Conservation (phyloP, 1,139 yeast genomes). For the Saccharomyces uvarum region DNA sequence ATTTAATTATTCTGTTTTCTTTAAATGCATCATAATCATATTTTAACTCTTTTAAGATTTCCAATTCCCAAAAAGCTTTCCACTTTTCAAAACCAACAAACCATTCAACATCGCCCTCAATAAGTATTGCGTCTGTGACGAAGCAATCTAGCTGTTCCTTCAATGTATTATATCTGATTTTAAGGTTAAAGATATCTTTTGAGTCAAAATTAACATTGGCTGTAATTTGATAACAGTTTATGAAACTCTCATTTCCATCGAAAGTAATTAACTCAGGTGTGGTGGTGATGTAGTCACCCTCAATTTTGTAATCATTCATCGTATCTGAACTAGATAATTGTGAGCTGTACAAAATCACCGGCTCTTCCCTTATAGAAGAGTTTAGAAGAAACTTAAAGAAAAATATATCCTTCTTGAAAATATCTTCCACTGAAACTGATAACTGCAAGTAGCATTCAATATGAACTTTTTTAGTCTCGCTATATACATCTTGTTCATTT, state of each 20-base stretch:
- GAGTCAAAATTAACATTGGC: constrained; percentile 12
- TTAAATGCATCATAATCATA: constrained; percentile 21
- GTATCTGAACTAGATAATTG: constrained; percentile 9
- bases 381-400: constrained; percentile 27
- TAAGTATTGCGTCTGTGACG: constrained; percentile 24
- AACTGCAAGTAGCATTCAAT: constrained; percentile 24
- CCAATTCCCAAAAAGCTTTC: constrained; percentile 21
- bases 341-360: constrained; percentile 20
- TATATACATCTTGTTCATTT: constrained; percentile 6
- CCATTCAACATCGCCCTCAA: constrained; percentile 24
- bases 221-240: constrained; percentile 22
- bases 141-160: constrained; percentile 24
- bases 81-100: constrained; percentile 18
- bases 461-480: constrained; percentile 11
- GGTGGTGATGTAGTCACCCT: constrained; percentile 19
- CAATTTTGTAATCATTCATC: constrained; percentile 12
- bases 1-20: constrained; percentile 8
- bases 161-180: constrained; percentile 21
- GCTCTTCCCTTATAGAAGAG: constrained; percentile 23
- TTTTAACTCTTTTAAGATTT: constrained; percentile 16
- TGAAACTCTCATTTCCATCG: constrained; percentile 18
- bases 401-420: constrained; percentile 23
- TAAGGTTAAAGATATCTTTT: constrained; percentile 19
- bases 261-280: constrained; percentile 16
- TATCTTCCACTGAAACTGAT: constrained; percentile 31